Evolutionary conservation across 768 basidiomycete genomes (phyloP).

Genomic region (Suillus discolor): DNA sequence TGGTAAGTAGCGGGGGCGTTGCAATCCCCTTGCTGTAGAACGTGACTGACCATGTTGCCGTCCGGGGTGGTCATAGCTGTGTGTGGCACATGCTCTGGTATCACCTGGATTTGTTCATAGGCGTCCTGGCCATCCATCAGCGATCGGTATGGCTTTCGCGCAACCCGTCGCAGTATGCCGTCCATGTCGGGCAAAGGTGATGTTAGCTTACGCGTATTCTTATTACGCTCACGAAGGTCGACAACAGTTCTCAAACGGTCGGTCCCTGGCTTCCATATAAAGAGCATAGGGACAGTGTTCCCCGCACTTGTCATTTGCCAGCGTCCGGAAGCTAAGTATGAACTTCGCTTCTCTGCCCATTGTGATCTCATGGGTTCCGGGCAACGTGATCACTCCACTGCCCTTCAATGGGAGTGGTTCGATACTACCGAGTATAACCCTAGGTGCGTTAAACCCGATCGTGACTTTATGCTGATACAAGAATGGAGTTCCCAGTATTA

Average conservation of each 20-base stretch:
- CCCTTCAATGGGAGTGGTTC: neutral
- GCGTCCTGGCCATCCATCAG: slow-evolving; percentile 45
- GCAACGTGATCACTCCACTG: neutral
- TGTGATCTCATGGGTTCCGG: slow-evolving; percentile 1
- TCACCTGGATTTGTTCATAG: slow-evolving; percentile 45
- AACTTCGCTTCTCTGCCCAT: neutral
- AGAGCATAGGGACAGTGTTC: slow-evolving; percentile 22
- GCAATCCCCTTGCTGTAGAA: slow-evolving; percentile 34
- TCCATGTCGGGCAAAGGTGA: slow-evolving; percentile 47
- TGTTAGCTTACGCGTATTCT: slow-evolving; percentile 43
- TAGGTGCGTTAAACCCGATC: slow-evolving; percentile 16
- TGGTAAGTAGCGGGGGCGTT: slow-evolving; percentile 42
- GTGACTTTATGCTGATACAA: neutral
- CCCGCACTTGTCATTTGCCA: slow-evolving; percentile 25
- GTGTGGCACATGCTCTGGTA: slow-evolving; percentile 27
- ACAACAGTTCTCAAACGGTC: slow-evolving; percentile 36
- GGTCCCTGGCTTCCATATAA: slow-evolving; percentile 19
- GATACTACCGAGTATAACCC: neutral
- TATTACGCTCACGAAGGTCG: slow-evolving; percentile 38
- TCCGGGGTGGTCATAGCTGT: slow-evolving; percentile 31
- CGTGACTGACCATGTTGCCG: slow-evolving; percentile 34
- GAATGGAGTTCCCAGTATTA: slow-evolving; percentile 41
- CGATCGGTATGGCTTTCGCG: slow-evolving; percentile 33
- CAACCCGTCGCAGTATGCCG: slow-evolving; percentile 37
- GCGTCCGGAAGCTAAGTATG: slow-evolving; percentile 36